Base-by-base conservation (phyloP, 1,139 yeast species). In the Suhomyces bokatorum region DNA sequence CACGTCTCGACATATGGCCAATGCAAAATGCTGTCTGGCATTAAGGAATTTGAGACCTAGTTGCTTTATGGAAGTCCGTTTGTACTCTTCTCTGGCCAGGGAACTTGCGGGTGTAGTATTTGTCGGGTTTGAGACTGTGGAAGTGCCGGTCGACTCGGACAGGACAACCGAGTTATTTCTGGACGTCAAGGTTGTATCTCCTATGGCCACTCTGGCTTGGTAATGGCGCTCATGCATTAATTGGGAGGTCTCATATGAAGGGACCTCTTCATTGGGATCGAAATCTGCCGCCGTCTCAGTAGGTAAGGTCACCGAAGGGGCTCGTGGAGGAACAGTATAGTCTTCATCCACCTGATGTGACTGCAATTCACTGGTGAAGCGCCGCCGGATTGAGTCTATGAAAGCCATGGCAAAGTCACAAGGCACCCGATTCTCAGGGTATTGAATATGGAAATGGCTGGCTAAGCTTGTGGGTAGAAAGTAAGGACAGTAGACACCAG, bases 1-100 rank as follows among this genome's bases (percentile, higher is more conserved):
- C 20, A 87, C 67, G 55, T 87, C 95, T 49, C 95, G 70, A 55
- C 89, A 83, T 22, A 80, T 66, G 0, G 93, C 87, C 49, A 90
- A 73, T 9, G 87, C 75, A 52, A 87, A 77, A 59, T 87, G 95
- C 55, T 87, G 91, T 49, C 83, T 73, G 1, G 95, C 88, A 53
- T 84, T 85, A 46, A 88, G 70, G 48, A 85, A 78, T 54, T 80
- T 80, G 44, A 85, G 68, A 0, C 91, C 91, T 35, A 85, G 63
- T 35, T 70, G 70, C 57, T 84, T 85, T 43, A 62, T 52, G 39
- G 85, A 64, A 17, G 63, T 56, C 9, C 57, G 52, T 39, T 51
- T 52, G 45, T 20, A 37, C 8, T 32, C 40, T 15, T 48, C 33
- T 42, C 48, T 35, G 46, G 46, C 28, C n/a, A 33, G 42, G 28